Evolutionary conservation across 257 asterid genomes (phyloP), one percentile per base, ranked within the genome.

Genomic region (Cordia subcordata): DNA sequence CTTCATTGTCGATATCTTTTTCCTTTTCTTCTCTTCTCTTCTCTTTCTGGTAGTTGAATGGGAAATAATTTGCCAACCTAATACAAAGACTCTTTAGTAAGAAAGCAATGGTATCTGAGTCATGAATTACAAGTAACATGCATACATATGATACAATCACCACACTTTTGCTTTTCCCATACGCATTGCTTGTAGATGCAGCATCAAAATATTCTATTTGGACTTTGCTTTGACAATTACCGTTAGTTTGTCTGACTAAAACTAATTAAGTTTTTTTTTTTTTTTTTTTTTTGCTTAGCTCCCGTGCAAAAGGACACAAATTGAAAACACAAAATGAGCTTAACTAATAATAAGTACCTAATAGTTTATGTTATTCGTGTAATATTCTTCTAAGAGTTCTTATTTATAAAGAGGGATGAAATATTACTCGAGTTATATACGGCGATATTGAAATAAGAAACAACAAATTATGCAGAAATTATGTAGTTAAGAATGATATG

Each of bases 131-230:
- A 53, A 53, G 57, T 53, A 21, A 53, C 57, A 53, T 22, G 37
- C 37, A 21, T 22, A 11, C 38, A 53, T 14, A 53, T 49, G 15
- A 17, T 53, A 20, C 38, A 53, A 53, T 53, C 38, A 53, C 10
- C 14, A 53, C 9, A 11, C 35, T 61, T n/a, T 78, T 66, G 68
- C 76, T 85, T 83, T 61, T 72, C 71, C 53, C 68, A 65, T 73
- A 68, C 65, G 64, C 62, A 73, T 80, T 72, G 80, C 84, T 77
- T 79, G 35, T 72, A 49, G 12, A 10, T 23, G 52, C 67, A 76
- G 81, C 74, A 64, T 74, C 77, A 85, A n/a, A 75, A 82, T 19
- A 80, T 65, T 47, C 71, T 75, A 59, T 67, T n/a, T 53, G 56
- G 59, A 76, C 16, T 75, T 72, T 79, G 75, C 75, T 53, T 71